Evolutionary conservation across 139 green algal genomes (phyloP), one percentile per base, ranked within the genome.

Genomic region (Chlorella sp.): DNA sequence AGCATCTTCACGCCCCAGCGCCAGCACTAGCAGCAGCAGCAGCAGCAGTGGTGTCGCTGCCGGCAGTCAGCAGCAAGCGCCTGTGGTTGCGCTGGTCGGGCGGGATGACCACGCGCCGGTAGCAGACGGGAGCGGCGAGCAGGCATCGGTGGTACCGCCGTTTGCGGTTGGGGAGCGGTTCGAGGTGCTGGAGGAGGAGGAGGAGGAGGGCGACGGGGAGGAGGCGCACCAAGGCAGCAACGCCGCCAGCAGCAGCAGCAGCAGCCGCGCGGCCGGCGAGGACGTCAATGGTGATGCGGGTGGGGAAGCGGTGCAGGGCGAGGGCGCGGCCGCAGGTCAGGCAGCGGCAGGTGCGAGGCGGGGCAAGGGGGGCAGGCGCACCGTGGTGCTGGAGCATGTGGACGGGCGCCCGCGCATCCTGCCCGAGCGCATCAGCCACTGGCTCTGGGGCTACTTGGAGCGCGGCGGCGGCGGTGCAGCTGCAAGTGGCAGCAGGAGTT

Each of bases 371-470:
- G 73, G 75, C 29, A 73, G 80, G 14, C 30, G 72, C 34, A 62
- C 67, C 30, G 68, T 86, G 33, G 31, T n/a, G 10, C 69, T 83
- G 0, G 51, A 33, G 26, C 71, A 79, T 51, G 51, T 83, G 4
- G 74, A 76, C 10, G 80, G 74, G 1, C 20, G 2, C 66, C 80
- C 80, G 3, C 50, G 80, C 6, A 79, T 62, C 50, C 24, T 74
- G 31, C 49, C 69, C 35, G 80, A 86, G 62, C n/a, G 36, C 17
- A 49, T 76, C 61, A 75, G 80, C 24, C 24, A 78, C n/a, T 29
- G 20, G 2, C 34, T 74, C 42, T 82, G 71, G 71, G 32, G 63
- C 31, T 80, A 20, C 17, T 55, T 10, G 42, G 17, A 24, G 42
- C 17, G 42, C 42, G 10, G 42, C 42, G 42, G 42, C 10, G 42